A percentile compares a stretch with the other conserved stretches of the same genome.
Conservation (phyloP, 2,329 filamentous ascomycete species). For the Lasiodiplodia sp. region DNA sequence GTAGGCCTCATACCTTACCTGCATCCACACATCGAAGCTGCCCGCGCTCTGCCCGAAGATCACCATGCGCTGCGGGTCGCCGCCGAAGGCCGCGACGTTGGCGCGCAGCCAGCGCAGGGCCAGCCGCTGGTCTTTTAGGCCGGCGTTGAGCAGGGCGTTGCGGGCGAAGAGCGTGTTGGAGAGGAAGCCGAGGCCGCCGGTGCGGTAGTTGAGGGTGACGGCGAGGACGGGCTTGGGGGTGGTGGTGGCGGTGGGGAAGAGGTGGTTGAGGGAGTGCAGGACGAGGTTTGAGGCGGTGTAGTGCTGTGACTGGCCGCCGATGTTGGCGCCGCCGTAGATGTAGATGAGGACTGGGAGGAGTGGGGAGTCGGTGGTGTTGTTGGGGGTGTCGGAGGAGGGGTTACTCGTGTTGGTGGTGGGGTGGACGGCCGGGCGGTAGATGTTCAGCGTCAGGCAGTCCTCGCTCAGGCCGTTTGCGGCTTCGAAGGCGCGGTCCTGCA, state of each 20-base stretch:
- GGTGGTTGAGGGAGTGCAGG: conserved; percentile 10
- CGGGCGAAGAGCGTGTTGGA: conserved; percentile 59
- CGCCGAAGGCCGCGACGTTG: conserved; percentile 54
- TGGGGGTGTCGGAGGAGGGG: conserved; percentile 40
- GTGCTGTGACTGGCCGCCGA: conserved; percentile 36
- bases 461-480: conserved; percentile 10
- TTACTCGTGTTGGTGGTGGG: too few species aligned
- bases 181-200: conserved; percentile 77
- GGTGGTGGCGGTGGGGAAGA: background rate
- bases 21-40: conserved; percentile 45
- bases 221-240: conserved; percentile 72
- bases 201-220: conserved; percentile 79
- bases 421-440: conserved; percentile 40
- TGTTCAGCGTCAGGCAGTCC: conserved; percentile 49
- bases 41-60: conserved; percentile 50
- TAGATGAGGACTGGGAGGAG: conserved; percentile 50
- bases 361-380: conserved; percentile 37
- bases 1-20: conserved; percentile 37
- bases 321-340: conserved; percentile 31
- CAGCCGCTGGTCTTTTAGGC: conserved; percentile 55
- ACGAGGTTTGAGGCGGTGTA: conserved; percentile 42
- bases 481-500: conserved; percentile 44
- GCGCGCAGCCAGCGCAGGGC: conserved; percentile 55
- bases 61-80: conserved; percentile 44
- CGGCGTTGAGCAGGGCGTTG: conserved; percentile 60